Evolutionary conservation across 1,284 basidiomycete species (phyloP), one percentile per base, ranked within the genome.

Genomic region (Puccinia coronata): DNA sequence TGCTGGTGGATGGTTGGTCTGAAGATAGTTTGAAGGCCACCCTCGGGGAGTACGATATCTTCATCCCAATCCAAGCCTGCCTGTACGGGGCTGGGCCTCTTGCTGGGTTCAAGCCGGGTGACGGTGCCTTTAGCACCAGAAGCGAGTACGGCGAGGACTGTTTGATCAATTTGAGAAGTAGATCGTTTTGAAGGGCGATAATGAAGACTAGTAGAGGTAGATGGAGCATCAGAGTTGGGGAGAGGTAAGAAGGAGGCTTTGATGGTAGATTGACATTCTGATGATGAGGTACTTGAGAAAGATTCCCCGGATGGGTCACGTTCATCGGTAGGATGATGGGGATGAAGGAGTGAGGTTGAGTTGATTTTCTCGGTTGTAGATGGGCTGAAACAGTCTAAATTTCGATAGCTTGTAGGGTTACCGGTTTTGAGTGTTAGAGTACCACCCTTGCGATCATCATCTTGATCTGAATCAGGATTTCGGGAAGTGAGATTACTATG

Each of bases 51-150:
- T 18, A 80, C 55, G 39, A 80, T 41, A 55, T 80, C 78, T 25
- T 80, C 69, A 73, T 80, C 78, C 78, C 78, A 80, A 80, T 80
- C 78, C 18, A 80, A 43, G 4, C 78, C 78, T 47, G 78, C 69
- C 59, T 80, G 78, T 25, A 72, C 59, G 8, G 70, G 70, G 51
- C 55, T 72, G 1, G 70, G 49, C 59, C 43, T 80, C 41, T 73
- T 72, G n/a, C 41, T 72, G 16, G 78, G 70, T 73, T 80, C 69
- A 23, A 80, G 69, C 59, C 70, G 69, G n/a, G 78, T 80, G 41
- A 80, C 70, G 36, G 78, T 80, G 20, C 78, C 78, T 31, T 72
- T 80, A 34, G 67, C 70, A 34, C 70, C 70, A 3, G 78, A 79
- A 28, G 77, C 77, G n/a, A 79, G 67, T 36, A 79, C 77, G 36